Conservation (phyloP, 1,139 yeast genomes). For the Blastobotrys proliferans region DNA sequence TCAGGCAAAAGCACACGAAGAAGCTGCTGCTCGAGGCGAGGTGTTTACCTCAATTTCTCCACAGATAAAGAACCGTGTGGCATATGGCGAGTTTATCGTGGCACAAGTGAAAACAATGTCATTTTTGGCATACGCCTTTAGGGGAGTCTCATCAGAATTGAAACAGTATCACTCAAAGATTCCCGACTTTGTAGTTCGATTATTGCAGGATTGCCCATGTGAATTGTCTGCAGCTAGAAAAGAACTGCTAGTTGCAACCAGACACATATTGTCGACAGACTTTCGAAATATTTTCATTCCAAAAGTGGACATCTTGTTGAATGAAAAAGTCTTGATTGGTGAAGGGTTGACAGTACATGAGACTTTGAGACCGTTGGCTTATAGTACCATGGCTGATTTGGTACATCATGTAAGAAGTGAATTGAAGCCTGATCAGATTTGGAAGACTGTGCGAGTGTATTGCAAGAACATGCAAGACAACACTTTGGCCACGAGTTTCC, state of each 20-base stretch:
- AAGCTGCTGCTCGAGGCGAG: conserved; percentile 53
- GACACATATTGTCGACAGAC: conserved; percentile 89
- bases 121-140: conserved; percentile 85
- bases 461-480: conserved; percentile 79
- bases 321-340: conserved; percentile 85
- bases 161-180: conserved; percentile 61
- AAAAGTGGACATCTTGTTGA: conserved; percentile 76
- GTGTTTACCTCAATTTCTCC: conserved; percentile 54
- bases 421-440: conserved; percentile 74
- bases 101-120: conserved; percentile 99
- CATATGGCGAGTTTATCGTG: conserved; percentile 82
- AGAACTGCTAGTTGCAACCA: conserved; percentile 87
- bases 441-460: conserved; percentile 83
- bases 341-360: conserved; percentile 90
- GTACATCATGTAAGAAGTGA: conserved; percentile 89
- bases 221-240: conserved; percentile 89
- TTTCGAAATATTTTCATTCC: conserved; percentile 80
- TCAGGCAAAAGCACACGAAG: conserved; percentile 64
- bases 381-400: conserved; percentile 93
- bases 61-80: conserved; percentile 69
- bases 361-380: conserved; percentile 82
- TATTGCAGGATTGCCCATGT: conserved; percentile 95
- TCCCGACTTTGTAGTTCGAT: conserved; percentile 81
- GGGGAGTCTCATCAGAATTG: conserved; percentile 74
- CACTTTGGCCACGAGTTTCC: conserved; percentile 82